A percentile compares a stretch with the other conserved stretches of the same genome.
phyloP scores from a whole-genome alignment of 1,284 basidiomycete species.

The Microbotryum intermedium region DNA sequence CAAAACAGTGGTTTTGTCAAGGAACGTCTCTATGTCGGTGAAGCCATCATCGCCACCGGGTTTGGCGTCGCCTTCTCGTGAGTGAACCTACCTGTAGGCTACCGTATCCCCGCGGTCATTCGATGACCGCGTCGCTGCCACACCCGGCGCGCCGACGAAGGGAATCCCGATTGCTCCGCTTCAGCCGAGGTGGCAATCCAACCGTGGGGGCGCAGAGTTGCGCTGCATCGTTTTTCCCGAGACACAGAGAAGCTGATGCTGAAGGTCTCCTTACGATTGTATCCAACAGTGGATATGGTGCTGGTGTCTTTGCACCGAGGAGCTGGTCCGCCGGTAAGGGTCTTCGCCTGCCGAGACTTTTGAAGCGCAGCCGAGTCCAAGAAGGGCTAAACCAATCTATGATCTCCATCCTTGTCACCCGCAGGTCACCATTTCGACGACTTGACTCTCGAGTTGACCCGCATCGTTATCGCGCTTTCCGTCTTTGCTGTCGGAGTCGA shows the following conservation, averaged over 20 bases:
- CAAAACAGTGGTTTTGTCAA: constrained; percentile 55
- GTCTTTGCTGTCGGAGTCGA: constrained; percentile 97
- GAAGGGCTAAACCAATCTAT: constrained; percentile 53
- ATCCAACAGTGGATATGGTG: constrained; percentile 62
- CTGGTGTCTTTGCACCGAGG: constrained; percentile 75
- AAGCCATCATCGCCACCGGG: constrained; percentile 89
- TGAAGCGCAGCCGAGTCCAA: constrained; percentile 50
- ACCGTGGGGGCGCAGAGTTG: not conserved
- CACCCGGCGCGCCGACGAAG: too few relatives aligned
- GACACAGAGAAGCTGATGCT: too few relatives aligned
- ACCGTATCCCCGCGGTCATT: constrained; percentile 14
- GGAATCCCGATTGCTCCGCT: too few relatives aligned
- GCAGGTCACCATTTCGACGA: constrained; percentile 34
- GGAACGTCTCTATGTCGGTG: constrained; percentile 89
- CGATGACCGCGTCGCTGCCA: too few relatives aligned
- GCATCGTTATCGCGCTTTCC: constrained; percentile 92
- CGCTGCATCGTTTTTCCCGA: not conserved
- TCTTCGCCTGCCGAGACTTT: not conserved
- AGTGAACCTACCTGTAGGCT: constrained; percentile 34
- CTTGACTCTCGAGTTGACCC: constrained; percentile 63
- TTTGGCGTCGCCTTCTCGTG: constrained; percentile 78
- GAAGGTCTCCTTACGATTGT: not conserved
- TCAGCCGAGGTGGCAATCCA: too few relatives aligned
- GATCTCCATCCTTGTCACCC: not conserved
- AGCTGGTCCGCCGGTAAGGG: constrained; percentile 56